These are phyloP conservation scores for Zostera marina DNA, from an alignment of 116 monocot genomes.

Conservation along the genomic window DNA sequence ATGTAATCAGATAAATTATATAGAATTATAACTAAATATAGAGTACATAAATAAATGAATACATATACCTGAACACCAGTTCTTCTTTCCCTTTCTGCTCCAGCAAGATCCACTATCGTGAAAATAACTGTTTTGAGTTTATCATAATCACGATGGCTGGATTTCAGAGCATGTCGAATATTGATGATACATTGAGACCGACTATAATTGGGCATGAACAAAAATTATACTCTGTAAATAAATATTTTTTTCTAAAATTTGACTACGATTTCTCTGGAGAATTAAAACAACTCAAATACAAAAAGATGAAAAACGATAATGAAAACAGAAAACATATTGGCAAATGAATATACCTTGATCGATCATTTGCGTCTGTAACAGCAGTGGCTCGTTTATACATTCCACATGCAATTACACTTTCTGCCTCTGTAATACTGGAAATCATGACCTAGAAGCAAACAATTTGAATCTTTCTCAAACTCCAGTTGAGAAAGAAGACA, in stretches of 20 bases:
- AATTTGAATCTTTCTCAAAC: background rate
- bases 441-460: slow-evolving; percentile 25
- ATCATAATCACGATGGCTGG: slow-evolving; percentile 6
- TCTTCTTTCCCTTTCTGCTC: slow-evolving; percentile 73
- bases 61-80: slow-evolving; percentile 56
- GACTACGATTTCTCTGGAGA: no score
- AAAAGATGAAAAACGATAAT: background rate
- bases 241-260: no score
- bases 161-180: slow-evolving; percentile 25
- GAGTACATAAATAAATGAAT: background rate
- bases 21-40: background rate
- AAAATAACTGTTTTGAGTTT: slow-evolving; percentile 24
- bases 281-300: no score
- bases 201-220: slow-evolving; percentile 14
- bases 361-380: slow-evolving; percentile 56
- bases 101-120: slow-evolving; percentile 80
- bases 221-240: no score
- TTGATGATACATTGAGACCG: slow-evolving; percentile 84
- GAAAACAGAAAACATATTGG: background rate
- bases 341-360: slow-evolving; percentile 39
- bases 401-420: slow-evolving; percentile 37
- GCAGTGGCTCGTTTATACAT: slow-evolving; percentile 68
- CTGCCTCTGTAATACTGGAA: slow-evolving; percentile 40
- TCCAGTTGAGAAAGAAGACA: background rate
- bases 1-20: no score